Base-by-base conservation (phyloP, 2,329 filamentous ascomycete species). In the Coleophoma eucalyptorum region DNA sequence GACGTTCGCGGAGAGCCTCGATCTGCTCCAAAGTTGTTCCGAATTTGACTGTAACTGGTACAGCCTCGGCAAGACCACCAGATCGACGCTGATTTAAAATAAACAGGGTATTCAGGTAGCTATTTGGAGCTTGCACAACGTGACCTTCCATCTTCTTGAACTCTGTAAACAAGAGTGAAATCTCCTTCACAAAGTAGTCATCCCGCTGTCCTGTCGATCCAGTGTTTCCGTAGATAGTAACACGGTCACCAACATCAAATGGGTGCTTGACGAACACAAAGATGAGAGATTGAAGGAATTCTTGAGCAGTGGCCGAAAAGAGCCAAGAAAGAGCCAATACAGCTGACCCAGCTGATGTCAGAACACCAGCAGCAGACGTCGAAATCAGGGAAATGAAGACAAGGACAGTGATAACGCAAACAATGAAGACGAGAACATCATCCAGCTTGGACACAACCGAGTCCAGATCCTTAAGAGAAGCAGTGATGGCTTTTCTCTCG, bases 121-220 rank as follows among this genome's bases (percentile, higher is more conserved):
- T 95, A 78, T 97, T 97, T 11, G 93, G 93, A 1, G 93, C 93
- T 69, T 97, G 93, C 0, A 97, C 93, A 20, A 97, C 87, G 62
- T 97, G 92, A 2, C 93, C 93, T 69, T 97, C 87, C 89, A 97
- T 93, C 76, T 97, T 97, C 78, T 97, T 97, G 75, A 97, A 97
- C 64, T 97, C 93, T 13, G 93, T 97, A 67, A 94, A 97, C 15
- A 97, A 78, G 1, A 97, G 78, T 1, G 90, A 88, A 50, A 97
- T 95, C 64, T 96, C 90, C 49, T 95, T 96, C 49, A 97, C 92
- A 58, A 96, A 97, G 70, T 96, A 97, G 62, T 97, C 93, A 61
- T 97, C 93, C 43, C 92, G 92, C 34, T 79, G 81, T 64, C 90
- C 78, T 15, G 78, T 67, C n/a, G 84, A 79, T 54, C 93, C 93